phyloP scores from a whole-genome alignment of 2,329 filamentous ascomycete genomes.

The Trichoderma guizhouense region DNA sequence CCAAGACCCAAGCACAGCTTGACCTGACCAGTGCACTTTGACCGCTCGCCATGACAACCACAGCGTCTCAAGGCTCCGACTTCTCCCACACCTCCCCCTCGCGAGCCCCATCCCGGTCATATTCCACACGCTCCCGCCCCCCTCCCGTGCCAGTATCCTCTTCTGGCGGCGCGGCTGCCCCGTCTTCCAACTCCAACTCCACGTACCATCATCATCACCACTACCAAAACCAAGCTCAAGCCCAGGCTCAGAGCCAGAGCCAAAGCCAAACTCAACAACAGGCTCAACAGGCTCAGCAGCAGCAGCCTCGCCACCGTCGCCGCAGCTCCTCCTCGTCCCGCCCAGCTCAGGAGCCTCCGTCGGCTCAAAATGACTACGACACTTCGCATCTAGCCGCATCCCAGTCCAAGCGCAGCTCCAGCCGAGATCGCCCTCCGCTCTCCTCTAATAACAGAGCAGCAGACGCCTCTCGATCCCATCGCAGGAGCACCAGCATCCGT shows the following conservation, averaged over 20 bases:
- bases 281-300: conserved; percentile 21
- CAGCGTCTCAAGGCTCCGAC: conserved; percentile 24
- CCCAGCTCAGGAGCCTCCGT: conserved; percentile 42
- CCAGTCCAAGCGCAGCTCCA: conserved; percentile 61
- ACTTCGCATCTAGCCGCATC: conserved; percentile 61
- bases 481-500: conserved; percentile 51
- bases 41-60: conserved; percentile 31
- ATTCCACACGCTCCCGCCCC: conserved; percentile 34
- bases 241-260: conserved; percentile 1
- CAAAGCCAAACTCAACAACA: background rate
- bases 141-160: conserved; percentile 21
- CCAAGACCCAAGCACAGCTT: background rate
- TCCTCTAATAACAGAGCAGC: conserved; percentile 41
- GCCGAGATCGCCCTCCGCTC: conserved; percentile 54
- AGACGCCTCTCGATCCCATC: conserved; percentile 38
- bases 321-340: conserved; percentile 42
- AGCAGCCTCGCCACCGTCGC: conserved; percentile 36
- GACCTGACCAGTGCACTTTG: background rate
- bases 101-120: conserved; percentile 34
- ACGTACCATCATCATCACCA: conserved; percentile 17
- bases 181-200: conserved; percentile 22
- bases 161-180: conserved; percentile 23
- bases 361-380: conserved; percentile 69
- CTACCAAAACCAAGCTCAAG: background rate
- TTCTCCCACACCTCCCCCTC: conserved; percentile 25